Evolutionary conservation across 1,284 basidiomycete species (phyloP).

Genomic region (Crucibulum parvulum): DNA sequence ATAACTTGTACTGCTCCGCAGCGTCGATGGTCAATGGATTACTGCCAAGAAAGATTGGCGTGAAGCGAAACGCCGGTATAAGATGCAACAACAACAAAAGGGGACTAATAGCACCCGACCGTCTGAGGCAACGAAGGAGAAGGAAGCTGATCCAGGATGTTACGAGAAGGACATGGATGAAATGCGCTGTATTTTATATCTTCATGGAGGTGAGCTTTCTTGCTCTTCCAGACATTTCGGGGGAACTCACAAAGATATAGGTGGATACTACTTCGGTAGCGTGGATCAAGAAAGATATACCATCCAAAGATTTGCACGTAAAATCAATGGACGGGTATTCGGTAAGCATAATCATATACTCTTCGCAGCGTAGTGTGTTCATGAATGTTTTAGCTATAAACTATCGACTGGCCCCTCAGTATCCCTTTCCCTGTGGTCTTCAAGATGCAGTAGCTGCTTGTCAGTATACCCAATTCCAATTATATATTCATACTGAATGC

Average conservation of each 20-base stretch:
- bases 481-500: constrained; percentile 1
- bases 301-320: constrained; percentile 88
- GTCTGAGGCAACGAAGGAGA: background rate
- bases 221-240: background rate
- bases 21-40: constrained; percentile 92
- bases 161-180: constrained; percentile 83
- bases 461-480: constrained; percentile 33
- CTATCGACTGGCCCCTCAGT: constrained; percentile 92
- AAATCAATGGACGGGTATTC: constrained; percentile 89
- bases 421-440: constrained; percentile 95
- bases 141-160: background rate
- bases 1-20: constrained; percentile 30
- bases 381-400: constrained; percentile 69
- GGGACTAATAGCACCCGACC: constrained; percentile 9
- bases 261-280: constrained; percentile 85
- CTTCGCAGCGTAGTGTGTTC: background rate
- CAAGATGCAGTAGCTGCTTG: constrained; percentile 90
- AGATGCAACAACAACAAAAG: constrained; percentile 49
- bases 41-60: constrained; percentile 77
- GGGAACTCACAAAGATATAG: constrained; percentile 35
- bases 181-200: constrained; percentile 86
- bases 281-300: constrained; percentile 84
- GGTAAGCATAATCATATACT: constrained; percentile 47
- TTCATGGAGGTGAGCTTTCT: constrained; percentile 70
- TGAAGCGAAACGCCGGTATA: constrained; percentile 61